Evolutionary conservation across 352 stramenopile genomes (phyloP), one percentile per base, ranked within the genome.

Genomic region (Globisporangium camurandrum): DNA sequence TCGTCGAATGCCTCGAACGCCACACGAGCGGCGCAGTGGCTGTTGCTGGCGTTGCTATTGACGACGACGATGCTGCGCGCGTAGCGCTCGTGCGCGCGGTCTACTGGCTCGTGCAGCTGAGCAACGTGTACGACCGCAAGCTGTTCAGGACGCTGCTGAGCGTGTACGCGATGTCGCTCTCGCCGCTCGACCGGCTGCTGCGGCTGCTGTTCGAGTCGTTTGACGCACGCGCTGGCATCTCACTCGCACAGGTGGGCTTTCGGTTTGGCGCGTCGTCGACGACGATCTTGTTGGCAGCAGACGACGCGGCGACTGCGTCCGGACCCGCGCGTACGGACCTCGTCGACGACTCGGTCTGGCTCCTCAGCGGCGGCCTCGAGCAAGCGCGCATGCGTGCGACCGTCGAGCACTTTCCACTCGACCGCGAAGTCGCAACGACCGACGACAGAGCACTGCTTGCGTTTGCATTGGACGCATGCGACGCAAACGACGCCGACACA

Each of bases 81-180:
- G 46, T 86, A 17, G 24, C 66, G 42, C 31, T 86, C 17, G 30
- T 73, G 26, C 67, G 65, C 9, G 59, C 84, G 7, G 39, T 86
- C 43, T 63, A 62, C 14, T 60, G 46, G 39, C 56, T 87, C n/a
- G 47, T 73, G 36, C 61, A 66, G 24, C 59, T 66, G 19, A 70
- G 67, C 4, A 46, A 44, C 2, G 60, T 68, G n/a, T 86, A 86
- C 43, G 59, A 61, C 22, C 64, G 67, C 9, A 55, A 63, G 36
- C 53, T 90, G 24, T 84, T 87, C 48, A 62, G 83, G 53, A 58
- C 66, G 19, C 52, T 93, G 24, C 69, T 93, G 7, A 64, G 60
- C 20, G 49, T 64, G 5, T 93, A 93, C 59, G 69, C 62, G 14
- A 84, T 89, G 63, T 88, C 80, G 31, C 56, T 91, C 0, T 84